Percentiles rank a stretch among this genome's conserved stretches.
Evolutionary conservation across 2,329 filamentous ascomycete species (phyloP).

Genomic region (Stylonectria norvegica): DNA sequence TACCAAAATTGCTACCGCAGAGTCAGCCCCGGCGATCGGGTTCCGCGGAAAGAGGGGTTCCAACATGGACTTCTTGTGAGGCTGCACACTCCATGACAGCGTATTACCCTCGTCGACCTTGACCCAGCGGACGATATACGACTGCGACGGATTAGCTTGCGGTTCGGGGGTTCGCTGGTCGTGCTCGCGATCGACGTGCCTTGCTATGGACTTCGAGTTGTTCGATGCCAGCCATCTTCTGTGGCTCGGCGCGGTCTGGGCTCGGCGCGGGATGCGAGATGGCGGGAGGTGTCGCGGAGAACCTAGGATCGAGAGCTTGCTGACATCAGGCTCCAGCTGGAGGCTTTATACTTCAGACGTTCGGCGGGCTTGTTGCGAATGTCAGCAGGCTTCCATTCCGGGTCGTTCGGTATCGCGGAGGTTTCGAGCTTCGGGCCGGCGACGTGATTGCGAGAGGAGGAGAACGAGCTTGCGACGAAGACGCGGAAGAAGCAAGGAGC

Average conservation of each 20-base stretch:
- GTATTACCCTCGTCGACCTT: conserved; percentile 86
- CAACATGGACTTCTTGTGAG: conserved; percentile 93
- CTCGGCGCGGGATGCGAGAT: conserved; percentile 1
- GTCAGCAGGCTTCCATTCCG: conserved; percentile 22
- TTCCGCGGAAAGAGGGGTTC: conserved; percentile 17
- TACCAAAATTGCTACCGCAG: conserved; percentile 74
- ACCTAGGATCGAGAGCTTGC: conserved; percentile 1
- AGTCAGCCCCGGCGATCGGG: conserved; percentile 11
- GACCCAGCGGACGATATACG: conserved; percentile 97
- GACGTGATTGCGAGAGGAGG: conserved; percentile 11
- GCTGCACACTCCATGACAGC: conserved; percentile 96
- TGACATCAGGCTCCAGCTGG: neutral
- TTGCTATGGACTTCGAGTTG: conserved; percentile 97
- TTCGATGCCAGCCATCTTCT: conserved; percentile 85
- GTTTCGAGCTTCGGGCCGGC: conserved; percentile 12
- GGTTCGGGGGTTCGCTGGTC: conserved; percentile 1
- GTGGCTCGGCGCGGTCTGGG: conserved; percentile 10
- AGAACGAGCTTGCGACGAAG: too few relatives aligned
- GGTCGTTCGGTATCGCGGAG: conserved; percentile 17
- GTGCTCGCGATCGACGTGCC: conserved; percentile 47
- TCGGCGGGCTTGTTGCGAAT: conserved; percentile 9
- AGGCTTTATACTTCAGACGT: neutral
- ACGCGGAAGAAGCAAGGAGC: neutral
- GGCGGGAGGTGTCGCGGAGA: conserved; percentile 4
- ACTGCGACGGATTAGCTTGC: conserved; percentile 53